A percentile compares a stretch with the other conserved stretches of the same genome.
These are phyloP conservation scores for Pyrenophora seminiperda DNA, from an alignment of 2,329 filamentous ascomycete genomes.

Conservation along the genomic window DNA sequence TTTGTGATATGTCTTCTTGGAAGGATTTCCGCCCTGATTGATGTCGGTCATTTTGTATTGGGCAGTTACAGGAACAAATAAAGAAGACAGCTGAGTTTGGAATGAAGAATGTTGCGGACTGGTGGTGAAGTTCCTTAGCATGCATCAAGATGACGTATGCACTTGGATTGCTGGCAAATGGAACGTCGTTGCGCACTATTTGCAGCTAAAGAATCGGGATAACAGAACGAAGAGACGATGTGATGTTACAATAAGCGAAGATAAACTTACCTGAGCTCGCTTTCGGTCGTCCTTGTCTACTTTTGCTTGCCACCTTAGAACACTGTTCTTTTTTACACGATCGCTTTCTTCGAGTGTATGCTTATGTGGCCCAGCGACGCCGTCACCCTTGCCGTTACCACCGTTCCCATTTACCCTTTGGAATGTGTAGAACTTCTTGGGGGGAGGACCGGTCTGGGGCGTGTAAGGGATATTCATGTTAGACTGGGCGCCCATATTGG, in stretches of 20 bases:
- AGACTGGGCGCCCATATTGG: conserved; percentile 20
- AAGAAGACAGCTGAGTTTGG: background rate
- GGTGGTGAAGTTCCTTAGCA: conserved; percentile 1
- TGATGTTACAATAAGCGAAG: background rate
- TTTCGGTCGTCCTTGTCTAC: conserved; percentile 67
- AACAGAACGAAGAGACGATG: conserved; percentile 2
- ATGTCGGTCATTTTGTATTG: conserved; percentile 53
- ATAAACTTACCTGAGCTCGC: conserved; percentile 52
- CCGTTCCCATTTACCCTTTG: conserved; percentile 79
- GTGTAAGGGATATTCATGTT: conserved; percentile 24
- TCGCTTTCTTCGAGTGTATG: conserved; percentile 76
- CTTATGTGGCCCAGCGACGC: conserved; percentile 72
- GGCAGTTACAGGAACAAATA: conserved; percentile 3
- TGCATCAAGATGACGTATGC: conserved; percentile 24
- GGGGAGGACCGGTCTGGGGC: conserved; percentile 8
- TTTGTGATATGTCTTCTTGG: conserved; percentile 70
- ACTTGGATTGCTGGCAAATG: conserved; percentile 1
- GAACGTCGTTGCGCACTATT: conserved; percentile 8
- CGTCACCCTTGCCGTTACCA: conserved; percentile 72
- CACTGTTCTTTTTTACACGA: conserved; percentile 79
- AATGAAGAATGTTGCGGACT: background rate
- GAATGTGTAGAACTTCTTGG: conserved; percentile 65
- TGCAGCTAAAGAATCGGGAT: background rate
- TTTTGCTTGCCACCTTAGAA: conserved; percentile 68
- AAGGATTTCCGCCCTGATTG: conserved; percentile 55